phyloP scores from a whole-genome alignment of 1,139 yeast species.

The Saccharomyces hybrid region DNA sequence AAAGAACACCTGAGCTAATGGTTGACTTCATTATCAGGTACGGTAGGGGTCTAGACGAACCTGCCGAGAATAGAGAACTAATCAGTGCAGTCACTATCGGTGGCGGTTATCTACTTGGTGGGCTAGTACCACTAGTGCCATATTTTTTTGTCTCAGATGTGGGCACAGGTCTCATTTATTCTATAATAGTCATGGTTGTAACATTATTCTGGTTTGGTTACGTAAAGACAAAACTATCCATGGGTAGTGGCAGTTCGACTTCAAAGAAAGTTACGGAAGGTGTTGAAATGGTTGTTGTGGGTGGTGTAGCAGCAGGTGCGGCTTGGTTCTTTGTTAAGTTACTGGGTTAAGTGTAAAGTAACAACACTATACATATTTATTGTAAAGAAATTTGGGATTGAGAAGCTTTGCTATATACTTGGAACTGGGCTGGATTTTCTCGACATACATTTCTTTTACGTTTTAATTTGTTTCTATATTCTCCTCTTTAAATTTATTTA shows the following conservation, averaged over 20 bases:
- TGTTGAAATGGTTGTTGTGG: conserved; percentile 82
- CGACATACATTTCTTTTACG: background rate
- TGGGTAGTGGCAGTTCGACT: conserved; percentile 67
- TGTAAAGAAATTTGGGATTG: background rate
- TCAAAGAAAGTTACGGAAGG: conserved; percentile 68
- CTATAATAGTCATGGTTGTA: conserved; percentile 74
- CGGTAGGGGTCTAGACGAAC: conserved; percentile 76
- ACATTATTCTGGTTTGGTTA: conserved; percentile 86
- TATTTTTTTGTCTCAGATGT: conserved; percentile 72
- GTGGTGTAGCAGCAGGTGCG: conserved; percentile 93
- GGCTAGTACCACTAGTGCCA: conserved; percentile 69
- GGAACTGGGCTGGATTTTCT: background rate
- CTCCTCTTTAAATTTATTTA: background rate
- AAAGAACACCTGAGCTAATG: conserved; percentile 57
- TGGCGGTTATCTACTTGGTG: conserved; percentile 67
- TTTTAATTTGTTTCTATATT: background rate
- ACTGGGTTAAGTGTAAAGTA: conserved; percentile 37
- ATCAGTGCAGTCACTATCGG: conserved; percentile 74
- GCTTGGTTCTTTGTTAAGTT: conserved; percentile 89
- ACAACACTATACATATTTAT: background rate
- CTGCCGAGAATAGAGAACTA: conserved; percentile 72
- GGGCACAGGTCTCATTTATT: conserved; percentile 63
- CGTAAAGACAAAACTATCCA: conserved; percentile 73
- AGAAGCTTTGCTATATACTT: background rate
- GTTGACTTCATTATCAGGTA: conserved; percentile 69